Base-by-base conservation (phyloP, 1,284 basidiomycete genomes). In the Pseudozyma thailandica region DNA sequence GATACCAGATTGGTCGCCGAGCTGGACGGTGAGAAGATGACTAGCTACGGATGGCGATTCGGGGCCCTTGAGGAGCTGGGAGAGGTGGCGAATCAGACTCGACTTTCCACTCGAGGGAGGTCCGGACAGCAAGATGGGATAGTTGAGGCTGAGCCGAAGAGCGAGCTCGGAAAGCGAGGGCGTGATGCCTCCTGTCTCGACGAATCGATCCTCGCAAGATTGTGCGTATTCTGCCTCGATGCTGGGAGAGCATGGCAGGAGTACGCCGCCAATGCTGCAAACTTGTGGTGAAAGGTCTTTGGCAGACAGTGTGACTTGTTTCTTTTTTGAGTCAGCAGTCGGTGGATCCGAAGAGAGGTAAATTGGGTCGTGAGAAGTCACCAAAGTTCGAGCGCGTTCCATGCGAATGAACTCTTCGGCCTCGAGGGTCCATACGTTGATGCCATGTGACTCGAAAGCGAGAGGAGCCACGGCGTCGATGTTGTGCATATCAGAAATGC, bases 41-140 rank as follows among this genome's bases (percentile, higher is more conserved):
- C 62, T 72, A 6, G 43, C 35, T 6, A 27, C 16, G 10, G 56
- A 41, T 4, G 38, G 26, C 16, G 51, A 25, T n/a, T 57, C 50
- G 2, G 42, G 23, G 23, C 64, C 54, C 15, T 62, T 56, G 37
- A 75, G 39, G n/a, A 62, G 61, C 12, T 58, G 37, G n/a, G 72
- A 63, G 23, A 98, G 88, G 72, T 95, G 89, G 12, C 89, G 86
- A 27, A 98, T 84, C 15, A 96, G 85, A 10, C 93, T 87, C 0
- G 90, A 90, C 82, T 98, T 98, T 55, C 96, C 96, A 4, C 92
- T 90, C 0, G 94, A 95, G 0, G 94, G 90, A 0, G 92, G 85
- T 0, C 94, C 94, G 0, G 92, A 92, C 28, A 99, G 83, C 21
- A 99, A 89, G 8, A 89, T 88, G 1, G 96, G 95, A 0, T 91